Conservation (phyloP, 2,329 filamentous ascomycete genomes). For the Alternaria alternata region DNA sequence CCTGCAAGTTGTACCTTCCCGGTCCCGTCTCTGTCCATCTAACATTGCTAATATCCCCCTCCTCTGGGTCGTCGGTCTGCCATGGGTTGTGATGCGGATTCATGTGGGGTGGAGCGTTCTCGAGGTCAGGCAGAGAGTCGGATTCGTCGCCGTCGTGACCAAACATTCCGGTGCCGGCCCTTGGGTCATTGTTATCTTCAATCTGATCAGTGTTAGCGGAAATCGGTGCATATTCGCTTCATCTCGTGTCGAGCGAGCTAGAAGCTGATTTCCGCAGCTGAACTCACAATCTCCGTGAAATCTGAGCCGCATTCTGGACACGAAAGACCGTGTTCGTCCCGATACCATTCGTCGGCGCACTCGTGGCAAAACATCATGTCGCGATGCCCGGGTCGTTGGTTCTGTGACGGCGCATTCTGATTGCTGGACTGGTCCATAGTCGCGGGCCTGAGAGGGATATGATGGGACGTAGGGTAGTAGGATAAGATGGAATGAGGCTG, state of each 20-base stretch:
- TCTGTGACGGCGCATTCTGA: conserved; percentile 26
- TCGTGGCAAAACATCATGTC: conserved; percentile 88
- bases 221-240: conserved; percentile 5
- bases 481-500: conserved; percentile 6
- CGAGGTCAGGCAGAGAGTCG: conserved; percentile 40
- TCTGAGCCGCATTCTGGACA: conserved; percentile 84
- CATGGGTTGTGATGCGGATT: conserved; percentile 60
- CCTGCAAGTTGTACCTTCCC: conserved; percentile 45
- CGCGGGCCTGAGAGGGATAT: conserved; percentile 7
- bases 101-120: conserved; percentile 29
- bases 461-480: conserved; percentile 7
- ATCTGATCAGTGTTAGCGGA: conserved; percentile 50
- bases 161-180: conserved; percentile 50
- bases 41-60: conserved; percentile 59
- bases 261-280: conserved; percentile 16
- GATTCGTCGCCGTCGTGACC: conserved; percentile 39
- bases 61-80: conserved; percentile 59
- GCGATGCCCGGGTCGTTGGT: conserved; percentile 37
- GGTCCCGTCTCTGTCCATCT: conserved; percentile 51
- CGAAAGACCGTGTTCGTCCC: conserved; percentile 70
- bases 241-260: conserved; percentile 8
- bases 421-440: conserved; percentile 35
- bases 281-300: conserved; percentile 83
- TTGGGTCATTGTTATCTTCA: conserved; percentile 69
- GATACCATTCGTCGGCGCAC: conserved; percentile 83